Base-by-base conservation (phyloP, 805 yeast genomes). In the Cyberlindnera maritima region DNA sequence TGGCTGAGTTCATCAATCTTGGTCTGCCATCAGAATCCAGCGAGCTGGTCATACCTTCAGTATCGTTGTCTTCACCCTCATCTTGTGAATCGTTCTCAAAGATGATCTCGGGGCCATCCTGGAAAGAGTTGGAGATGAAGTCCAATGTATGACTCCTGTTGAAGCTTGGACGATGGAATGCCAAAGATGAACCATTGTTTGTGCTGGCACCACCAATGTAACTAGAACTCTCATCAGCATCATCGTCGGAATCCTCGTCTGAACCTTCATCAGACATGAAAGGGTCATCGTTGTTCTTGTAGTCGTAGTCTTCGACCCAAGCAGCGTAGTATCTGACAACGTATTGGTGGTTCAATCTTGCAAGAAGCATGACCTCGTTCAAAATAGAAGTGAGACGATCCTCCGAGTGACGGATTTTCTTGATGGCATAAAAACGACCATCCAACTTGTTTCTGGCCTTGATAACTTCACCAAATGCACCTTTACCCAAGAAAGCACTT, bases 401-500 rank as follows among this genome's bases (percentile, higher is more conserved):
- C 41, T 87, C 85, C 2, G 84, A 78, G 57, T 94, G 97, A 48
- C 85, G 80, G 41, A 94, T 86, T 57, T 91, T 92, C 64, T 94
- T 94, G 49, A 94, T 81, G 0, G 99, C 99, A 64, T 94, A 94
- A 56, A 87, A 88, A 14, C 97, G 76, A 18, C 99, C 98, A 62
- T 94, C 99, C 53, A 94, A 76, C 48, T 91, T 79, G 63, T 91
- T 92, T 50, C 99, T 74, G 0, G 94, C 98, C 60, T 92, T 91
- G n/a, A 94, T 97, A 9, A 94, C 99, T 64, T 94, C 97, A 6
- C 99, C 99, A 67, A 86, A 94, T 0, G 96, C 99, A 34, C 99
- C 99, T 56, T 83, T 81, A 2, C 99, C 99, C 9, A 94, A 68
- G 18, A 84, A 80, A 0, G 92, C 94, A 37, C 89, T 86, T 62